phyloP scores from a whole-genome alignment of 2,329 filamentous ascomycete genomes.

The Fusarium phyllophilum region DNA sequence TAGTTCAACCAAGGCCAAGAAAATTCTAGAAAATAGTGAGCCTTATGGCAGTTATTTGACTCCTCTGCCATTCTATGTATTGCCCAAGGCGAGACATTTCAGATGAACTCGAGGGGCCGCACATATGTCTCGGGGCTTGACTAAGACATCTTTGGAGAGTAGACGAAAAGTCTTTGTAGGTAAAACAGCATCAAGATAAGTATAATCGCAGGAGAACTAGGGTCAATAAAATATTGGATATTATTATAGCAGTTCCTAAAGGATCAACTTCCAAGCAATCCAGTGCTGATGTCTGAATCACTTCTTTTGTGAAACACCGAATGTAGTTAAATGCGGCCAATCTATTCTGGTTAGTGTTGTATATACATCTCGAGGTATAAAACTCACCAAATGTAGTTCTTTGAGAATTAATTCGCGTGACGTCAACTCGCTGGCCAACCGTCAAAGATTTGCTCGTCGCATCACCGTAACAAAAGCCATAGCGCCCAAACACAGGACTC shows the following conservation, averaged over 20 bases:
- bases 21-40: too few relatives aligned
- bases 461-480: constrained; percentile 38
- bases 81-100: not conserved
- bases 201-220: not conserved
- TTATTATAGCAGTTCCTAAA: too few relatives aligned
- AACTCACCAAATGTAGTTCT: constrained; percentile 37
- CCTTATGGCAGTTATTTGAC: accelerated
- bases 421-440: constrained; percentile 23
- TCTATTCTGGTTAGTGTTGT: constrained; percentile 5
- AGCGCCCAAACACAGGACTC: constrained; percentile 40
- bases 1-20: too few relatives aligned
- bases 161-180: too few relatives aligned
- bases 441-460: not conserved
- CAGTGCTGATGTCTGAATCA: not conserved
- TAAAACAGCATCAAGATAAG: not conserved
- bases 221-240: not conserved
- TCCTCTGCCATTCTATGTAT: not conserved
- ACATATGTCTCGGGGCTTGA: not conserved
- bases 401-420: constrained; percentile 23
- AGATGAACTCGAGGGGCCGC: not conserved
- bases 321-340: constrained; percentile 32
- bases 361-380: accelerated
- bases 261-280: too few relatives aligned
- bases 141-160: not conserved
- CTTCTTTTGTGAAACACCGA: constrained; percentile 28